Conservation (phyloP, 352 stramenopile genomes). For the Phytopythium vexans region DNA sequence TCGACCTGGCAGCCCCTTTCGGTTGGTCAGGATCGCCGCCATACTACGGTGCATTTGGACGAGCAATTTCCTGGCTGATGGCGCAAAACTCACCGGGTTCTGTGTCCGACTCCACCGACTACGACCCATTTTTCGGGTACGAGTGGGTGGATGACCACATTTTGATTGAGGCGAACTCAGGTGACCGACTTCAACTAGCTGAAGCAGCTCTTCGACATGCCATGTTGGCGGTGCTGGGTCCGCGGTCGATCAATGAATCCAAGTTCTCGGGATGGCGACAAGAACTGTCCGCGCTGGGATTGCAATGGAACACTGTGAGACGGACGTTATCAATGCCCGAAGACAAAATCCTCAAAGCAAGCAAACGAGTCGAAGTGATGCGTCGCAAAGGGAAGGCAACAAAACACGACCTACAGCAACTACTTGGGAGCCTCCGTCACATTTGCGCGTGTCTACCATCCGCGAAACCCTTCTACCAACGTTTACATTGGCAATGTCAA, state of each 20-base stretch:
- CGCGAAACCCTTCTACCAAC: slow-evolving; percentile 16
- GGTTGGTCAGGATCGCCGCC: slow-evolving; percentile 12
- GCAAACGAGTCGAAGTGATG: background rate
- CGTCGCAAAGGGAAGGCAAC: background rate
- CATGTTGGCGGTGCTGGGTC: slow-evolving; percentile 19
- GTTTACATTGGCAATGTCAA: slow-evolving; percentile 6
- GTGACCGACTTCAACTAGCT: slow-evolving; percentile 2
- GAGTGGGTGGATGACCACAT: slow-evolving; percentile 32
- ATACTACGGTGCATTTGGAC: slow-evolving; percentile 10
- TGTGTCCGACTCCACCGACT: slow-evolving; percentile 4
- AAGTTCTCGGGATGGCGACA: slow-evolving; percentile 20
- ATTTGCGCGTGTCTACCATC: slow-evolving; percentile 13
- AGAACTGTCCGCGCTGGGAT: slow-evolving; percentile 9
- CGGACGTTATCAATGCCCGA: slow-evolving; percentile 15
- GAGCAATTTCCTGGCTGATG: slow-evolving; percentile 13
- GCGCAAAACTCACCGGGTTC: slow-evolving; percentile 11
- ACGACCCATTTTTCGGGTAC: slow-evolving; percentile 15
- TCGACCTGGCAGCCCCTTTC: slow-evolving; percentile 14
- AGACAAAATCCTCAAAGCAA: slow-evolving; percentile 15
- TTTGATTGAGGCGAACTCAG: slow-evolving; percentile 10
- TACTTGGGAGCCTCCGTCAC: slow-evolving; percentile 22
- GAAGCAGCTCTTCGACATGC: slow-evolving; percentile 3
- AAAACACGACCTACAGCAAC: slow-evolving; percentile 9
- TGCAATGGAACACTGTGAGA: slow-evolving; percentile 10
- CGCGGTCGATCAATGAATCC: slow-evolving; percentile 18